Evolutionary conservation across 2,329 filamentous ascomycete species (phyloP).

Genomic region (Fusarium nodosum): DNA sequence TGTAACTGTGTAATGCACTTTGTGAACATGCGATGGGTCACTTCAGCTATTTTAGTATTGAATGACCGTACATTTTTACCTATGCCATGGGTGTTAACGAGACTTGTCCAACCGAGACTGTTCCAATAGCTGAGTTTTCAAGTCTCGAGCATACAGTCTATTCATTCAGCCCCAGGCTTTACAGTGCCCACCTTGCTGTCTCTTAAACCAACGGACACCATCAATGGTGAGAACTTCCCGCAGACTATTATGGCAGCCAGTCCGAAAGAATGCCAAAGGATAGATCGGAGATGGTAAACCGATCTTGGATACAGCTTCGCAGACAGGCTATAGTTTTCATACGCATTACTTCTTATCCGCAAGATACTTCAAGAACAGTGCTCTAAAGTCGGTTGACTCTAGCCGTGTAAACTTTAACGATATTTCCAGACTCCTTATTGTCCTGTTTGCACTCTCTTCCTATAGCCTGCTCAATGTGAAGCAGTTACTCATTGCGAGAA

Average conservation of each 20-base stretch:
- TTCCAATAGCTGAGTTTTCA: not conserved
- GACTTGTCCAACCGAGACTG: not conserved
- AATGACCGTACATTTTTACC: not conserved
- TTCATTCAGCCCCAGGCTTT: not conserved
- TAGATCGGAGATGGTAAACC: not conserved
- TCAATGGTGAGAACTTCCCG: not conserved
- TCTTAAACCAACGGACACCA: not conserved
- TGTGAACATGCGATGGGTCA: accelerated
- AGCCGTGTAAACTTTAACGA: too few relatives aligned
- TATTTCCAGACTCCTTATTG: too few relatives aligned
- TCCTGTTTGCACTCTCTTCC: too few relatives aligned
- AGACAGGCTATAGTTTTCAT: too few relatives aligned
- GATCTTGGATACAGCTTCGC: too few relatives aligned
- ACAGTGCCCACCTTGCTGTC: accelerated
- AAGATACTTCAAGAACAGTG: too few relatives aligned
- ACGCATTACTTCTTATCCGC: too few relatives aligned
- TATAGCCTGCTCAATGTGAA: too few relatives aligned
- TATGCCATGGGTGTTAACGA: not conserved
- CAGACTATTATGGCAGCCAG: not conserved
- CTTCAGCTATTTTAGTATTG: not conserved
- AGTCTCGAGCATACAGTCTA: too few relatives aligned
- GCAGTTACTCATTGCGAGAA: too few relatives aligned
- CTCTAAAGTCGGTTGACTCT: too few relatives aligned
- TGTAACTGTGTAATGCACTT: not conserved
- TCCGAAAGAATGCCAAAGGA: accelerated